Percentiles rank a stretch among this genome's conserved stretches.
Evolutionary conservation across 345 rosid genomes (phyloP).

Genomic region (Salix caprea): DNA sequence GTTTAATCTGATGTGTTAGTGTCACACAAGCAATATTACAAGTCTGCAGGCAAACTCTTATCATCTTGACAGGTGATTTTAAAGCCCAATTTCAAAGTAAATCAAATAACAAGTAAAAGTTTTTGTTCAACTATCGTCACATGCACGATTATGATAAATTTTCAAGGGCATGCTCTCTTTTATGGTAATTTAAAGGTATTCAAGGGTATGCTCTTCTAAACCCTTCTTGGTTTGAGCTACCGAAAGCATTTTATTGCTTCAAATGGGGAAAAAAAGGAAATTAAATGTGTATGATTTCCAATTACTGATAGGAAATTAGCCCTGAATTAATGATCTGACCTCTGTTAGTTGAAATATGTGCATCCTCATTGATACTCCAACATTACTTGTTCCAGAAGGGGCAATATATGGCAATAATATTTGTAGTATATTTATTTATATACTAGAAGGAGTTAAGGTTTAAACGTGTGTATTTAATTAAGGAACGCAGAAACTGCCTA

Average conservation of each 20-base stretch:
- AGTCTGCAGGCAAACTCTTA: not conserved
- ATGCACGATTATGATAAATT: not conserved
- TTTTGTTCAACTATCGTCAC: not conserved
- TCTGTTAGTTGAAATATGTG: not conserved
- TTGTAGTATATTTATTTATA: not conserved
- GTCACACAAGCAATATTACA: not conserved
- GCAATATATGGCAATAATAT: not conserved
- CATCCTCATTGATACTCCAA: not conserved
- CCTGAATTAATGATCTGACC: not conserved
- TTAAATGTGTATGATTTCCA: not conserved
- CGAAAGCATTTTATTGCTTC: not conserved
- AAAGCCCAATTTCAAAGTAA: not conserved
- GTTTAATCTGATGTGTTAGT: constrained; percentile 5
- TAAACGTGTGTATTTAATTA: not conserved
- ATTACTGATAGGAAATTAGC: not conserved
- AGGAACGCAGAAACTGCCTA: constrained; percentile 1
- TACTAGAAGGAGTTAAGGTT: not conserved
- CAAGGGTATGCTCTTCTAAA: not conserved
- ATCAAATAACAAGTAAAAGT: not conserved
- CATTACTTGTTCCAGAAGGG: not conserved
- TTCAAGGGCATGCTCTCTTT: too few relatives aligned
- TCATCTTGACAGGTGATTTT: not conserved
- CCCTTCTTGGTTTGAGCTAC: not conserved
- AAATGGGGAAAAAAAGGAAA: too few relatives aligned
- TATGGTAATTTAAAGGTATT: too few relatives aligned